Base-by-base conservation (phyloP, 2,329 filamentous ascomycete genomes). In the Camillea tinctor region DNA sequence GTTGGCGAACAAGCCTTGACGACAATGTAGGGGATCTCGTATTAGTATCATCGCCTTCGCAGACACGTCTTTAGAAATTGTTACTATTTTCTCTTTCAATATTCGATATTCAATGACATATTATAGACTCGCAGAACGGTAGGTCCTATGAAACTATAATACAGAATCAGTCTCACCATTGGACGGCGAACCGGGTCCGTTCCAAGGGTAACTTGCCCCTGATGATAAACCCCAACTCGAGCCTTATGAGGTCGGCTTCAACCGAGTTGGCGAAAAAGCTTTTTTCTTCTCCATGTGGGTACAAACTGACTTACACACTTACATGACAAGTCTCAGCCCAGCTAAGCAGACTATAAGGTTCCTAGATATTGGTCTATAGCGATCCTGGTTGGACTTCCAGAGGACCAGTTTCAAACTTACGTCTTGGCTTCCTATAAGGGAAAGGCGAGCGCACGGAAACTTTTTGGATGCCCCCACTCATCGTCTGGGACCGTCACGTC, bases 371-470 rank as follows among this genome's bases (percentile, higher is more conserved):
- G n/a, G n/a, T n/a, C n/a, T n/a, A 30, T 6, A 30, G 13, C 13
- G 26, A 30, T 30, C 13, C 11, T 22, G 2, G 26, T 50, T 24
- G 26, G 11, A 23, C 50, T 24, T 24, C n/a, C 20, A 80, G 4
- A 84, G 87, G 66, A 58, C 83, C 19, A 79, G 78, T 55, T 48
- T 49, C 49, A 36, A 13, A 55, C 23, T 52, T 52, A 49, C 53
- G 49, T 21, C 50, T 57, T 52, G 52, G 51, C 24, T 54, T 54
- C 58, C 54, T 54, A 57, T 54, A 60, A 44, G n/a, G 51, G 58
- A 20, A 54, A 56, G 36, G 50, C 51, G 54, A 26, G 6, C 17
- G 21, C 19, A 36, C 24, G 36, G 20, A 23, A 15, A 59, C 24
- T 50, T 22, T 24, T n/a, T 7, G 36, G 30, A 20, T 30, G 6